phyloP scores from a whole-genome alignment of 768 basidiomycete species.

The Suillus occidentalis region DNA sequence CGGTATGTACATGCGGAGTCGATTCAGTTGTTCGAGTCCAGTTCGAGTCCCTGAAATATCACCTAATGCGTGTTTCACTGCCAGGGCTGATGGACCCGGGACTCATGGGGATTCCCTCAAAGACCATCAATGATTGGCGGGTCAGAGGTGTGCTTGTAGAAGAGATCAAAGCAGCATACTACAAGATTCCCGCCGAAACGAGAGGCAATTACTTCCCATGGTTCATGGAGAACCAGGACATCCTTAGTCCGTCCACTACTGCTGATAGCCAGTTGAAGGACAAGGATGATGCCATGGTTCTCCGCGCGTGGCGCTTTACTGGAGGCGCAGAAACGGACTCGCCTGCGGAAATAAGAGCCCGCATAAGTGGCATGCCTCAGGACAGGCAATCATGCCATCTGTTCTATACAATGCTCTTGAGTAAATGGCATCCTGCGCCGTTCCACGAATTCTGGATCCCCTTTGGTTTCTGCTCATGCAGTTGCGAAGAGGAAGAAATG shows the following conservation, averaged over 20 bases:
- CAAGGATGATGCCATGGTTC: not conserved
- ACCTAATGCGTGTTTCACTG: not conserved
- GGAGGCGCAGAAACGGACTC: constrained; percentile 12
- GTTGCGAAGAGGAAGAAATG: constrained; percentile 12
- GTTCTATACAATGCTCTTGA: constrained; percentile 7
- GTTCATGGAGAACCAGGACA: constrained; percentile 36
- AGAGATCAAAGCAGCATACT: constrained; percentile 33
- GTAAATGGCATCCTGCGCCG: not conserved
- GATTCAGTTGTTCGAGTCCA: not conserved
- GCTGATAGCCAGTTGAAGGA: not conserved
- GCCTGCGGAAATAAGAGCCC: not conserved
- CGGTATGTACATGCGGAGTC: constrained; percentile 4
- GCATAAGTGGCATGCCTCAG: not conserved
- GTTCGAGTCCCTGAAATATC: not conserved
- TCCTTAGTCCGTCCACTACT: constrained; percentile 21
- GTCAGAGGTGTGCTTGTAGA: constrained; percentile 31
- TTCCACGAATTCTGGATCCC: constrained; percentile 11
- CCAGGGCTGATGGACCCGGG: constrained; percentile 24
- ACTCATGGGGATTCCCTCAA: constrained; percentile 19
- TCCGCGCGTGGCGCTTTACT: constrained; percentile 10
- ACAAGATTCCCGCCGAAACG: constrained; percentile 20
- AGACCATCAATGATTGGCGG: constrained; percentile 34
- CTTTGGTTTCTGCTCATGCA: constrained; percentile 23
- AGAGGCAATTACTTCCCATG: constrained; percentile 36
- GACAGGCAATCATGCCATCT: constrained; percentile 3